phyloP scores from a whole-genome alignment of 495 filamentous ascomycete species.

The Lichenothelia convexa region DNA sequence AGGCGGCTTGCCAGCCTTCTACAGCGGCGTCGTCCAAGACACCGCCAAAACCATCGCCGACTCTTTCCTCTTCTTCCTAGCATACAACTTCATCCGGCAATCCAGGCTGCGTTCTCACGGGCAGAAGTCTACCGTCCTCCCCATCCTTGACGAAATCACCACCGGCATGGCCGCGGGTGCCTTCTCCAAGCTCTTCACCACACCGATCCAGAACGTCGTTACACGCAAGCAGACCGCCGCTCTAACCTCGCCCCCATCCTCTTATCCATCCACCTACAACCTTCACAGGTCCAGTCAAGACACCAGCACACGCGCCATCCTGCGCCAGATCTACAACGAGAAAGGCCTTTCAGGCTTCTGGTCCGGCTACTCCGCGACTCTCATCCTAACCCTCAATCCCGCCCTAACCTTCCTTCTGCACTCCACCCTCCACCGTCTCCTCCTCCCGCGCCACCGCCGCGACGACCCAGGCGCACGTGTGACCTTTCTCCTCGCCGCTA shows the following conservation, averaged over 20 bases:
- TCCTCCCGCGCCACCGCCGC: conserved; percentile 32
- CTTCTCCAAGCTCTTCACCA: conserved; percentile 59
- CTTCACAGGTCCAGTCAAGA: no score
- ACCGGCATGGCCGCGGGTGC: conserved; percentile 65
- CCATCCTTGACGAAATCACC: conserved; percentile 52
- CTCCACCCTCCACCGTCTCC: conserved; percentile 40
- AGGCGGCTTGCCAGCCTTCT: conserved; percentile 53
- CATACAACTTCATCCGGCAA: conserved; percentile 54
- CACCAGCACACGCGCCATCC: conserved; percentile 38
- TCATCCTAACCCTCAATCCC: conserved; percentile 74
- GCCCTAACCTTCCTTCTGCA: conserved; percentile 74
- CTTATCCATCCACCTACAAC: conserved; percentile 7
- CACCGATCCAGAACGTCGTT: conserved; percentile 69
- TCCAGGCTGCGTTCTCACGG: conserved; percentile 27
- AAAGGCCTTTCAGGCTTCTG: conserved; percentile 67
- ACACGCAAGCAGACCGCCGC: conserved; percentile 59
- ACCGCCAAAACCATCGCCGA: conserved; percentile 55
- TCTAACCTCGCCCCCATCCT: conserved; percentile 17
- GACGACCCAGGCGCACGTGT: conserved; percentile 30
- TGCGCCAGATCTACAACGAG: conserved; percentile 43
- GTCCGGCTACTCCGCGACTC: conserved; percentile 71
- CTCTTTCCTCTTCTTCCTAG: conserved; percentile 69
- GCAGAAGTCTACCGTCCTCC: conserved; percentile 32
- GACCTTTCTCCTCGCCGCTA: conserved; percentile 60
- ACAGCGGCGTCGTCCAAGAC: conserved; percentile 55